phyloP scores from a whole-genome alignment of 306 rosid genomes.

The Arachis stenosperma region DNA sequence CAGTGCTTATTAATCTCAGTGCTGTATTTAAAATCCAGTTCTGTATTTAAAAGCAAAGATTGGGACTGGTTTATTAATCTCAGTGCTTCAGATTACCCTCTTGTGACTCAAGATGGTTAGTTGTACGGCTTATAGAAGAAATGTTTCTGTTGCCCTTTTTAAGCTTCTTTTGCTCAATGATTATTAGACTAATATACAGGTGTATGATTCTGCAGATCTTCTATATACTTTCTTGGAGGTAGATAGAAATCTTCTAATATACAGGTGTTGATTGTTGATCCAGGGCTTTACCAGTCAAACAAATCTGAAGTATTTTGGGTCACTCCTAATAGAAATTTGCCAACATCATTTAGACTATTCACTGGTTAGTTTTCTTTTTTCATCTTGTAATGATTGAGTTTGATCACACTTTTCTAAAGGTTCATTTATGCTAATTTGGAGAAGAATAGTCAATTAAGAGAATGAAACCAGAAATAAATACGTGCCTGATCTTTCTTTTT shows the following conservation, averaged over 20 bases:
- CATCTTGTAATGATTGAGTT: constrained; percentile 26
- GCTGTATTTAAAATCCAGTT: no score
- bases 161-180: constrained; percentile 21
- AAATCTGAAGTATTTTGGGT: constrained; percentile 82
- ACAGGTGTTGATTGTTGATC: constrained; percentile 65
- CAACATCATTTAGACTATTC: constrained; percentile 80
- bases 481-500: no score
- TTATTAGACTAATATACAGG: constrained; percentile 10
- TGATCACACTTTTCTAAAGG: no score
- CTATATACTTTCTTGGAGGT: constrained; percentile 60
- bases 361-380: constrained; percentile 65
- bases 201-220: constrained; percentile 63
- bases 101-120: constrained; percentile 96
- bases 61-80: constrained; percentile 99
- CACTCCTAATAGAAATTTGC: constrained; percentile 67
- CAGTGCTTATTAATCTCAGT: no score
- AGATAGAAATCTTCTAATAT: constrained; percentile 49
- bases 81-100: constrained; percentile 98
- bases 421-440: no score
- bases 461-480: no score
- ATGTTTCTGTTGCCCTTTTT: constrained; percentile 4
- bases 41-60: no score
- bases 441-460: no score
- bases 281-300: constrained; percentile 74
- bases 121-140: constrained; percentile 21